Conservation (phyloP, 208 protist species). For the Tetramitus jugosus region DNA sequence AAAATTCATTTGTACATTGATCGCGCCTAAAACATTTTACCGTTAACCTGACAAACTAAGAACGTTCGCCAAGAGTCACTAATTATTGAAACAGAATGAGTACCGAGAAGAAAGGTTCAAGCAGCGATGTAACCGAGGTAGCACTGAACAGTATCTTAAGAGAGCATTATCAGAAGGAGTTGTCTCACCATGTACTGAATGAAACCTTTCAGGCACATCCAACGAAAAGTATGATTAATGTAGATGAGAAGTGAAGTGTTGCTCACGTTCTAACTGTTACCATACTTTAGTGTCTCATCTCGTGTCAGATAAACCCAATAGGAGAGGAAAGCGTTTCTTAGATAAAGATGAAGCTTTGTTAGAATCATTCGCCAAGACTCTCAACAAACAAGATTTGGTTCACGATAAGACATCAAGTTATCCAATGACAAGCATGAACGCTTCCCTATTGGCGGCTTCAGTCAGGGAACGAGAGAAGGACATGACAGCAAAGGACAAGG, state of each 20-base stretch:
- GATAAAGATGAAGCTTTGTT: conserved; percentile 17
- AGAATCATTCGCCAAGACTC: not conserved
- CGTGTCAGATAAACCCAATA: conserved; percentile 23
- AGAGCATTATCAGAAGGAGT: not conserved
- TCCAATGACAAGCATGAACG: no score
- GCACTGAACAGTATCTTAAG: not conserved
- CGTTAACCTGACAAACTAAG: no score
- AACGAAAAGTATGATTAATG: not conserved
- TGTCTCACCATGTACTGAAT: not conserved
- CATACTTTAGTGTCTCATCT: no score
- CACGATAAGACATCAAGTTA: not conserved
- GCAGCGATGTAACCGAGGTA: not conserved
- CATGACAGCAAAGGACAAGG: not conserved
- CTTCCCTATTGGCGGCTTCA: no score
- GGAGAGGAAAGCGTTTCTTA: conserved; percentile 15
- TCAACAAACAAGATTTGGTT: not conserved
- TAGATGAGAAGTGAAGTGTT: not conserved
- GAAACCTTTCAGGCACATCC: not conserved
- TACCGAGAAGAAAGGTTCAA: no score
- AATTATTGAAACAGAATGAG: no score
- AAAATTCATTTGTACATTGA: no score
- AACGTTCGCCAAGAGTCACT: no score
- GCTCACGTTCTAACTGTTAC: not conserved
- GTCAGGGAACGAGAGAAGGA: no score
- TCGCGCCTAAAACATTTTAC: no score